Evolutionary conservation across 2,329 filamentous ascomycete species (phyloP).

Genomic region (Scedosporium apiospermum): DNA sequence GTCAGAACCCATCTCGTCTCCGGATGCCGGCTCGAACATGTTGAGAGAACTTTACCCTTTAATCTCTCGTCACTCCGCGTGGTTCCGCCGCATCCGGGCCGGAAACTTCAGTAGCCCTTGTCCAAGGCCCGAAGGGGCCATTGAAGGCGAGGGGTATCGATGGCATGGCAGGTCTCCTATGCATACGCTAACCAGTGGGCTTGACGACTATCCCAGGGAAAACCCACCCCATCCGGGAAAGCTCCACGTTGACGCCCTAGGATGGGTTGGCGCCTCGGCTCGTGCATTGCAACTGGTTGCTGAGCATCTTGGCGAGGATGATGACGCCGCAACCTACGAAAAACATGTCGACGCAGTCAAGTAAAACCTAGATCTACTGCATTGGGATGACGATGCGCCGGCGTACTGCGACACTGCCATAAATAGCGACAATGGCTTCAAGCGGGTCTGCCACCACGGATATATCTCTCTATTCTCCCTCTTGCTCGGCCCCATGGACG

Average conservation of each 20-base stretch:
- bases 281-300: slow-evolving; percentile 76
- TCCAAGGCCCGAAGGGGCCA: slow-evolving; percentile 82
- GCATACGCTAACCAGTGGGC: slow-evolving; percentile 83
- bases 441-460: slow-evolving; percentile 88
- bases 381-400: slow-evolving; percentile 74
- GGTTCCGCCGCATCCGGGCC: slow-evolving; percentile 87
- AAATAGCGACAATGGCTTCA: slow-evolving; percentile 86
- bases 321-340: slow-evolving; percentile 65
- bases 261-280: slow-evolving; percentile 94
- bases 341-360: slow-evolving; percentile 68
- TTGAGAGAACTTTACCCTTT: slow-evolving; percentile 71
- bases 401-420: slow-evolving; percentile 93
- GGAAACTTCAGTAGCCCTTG: slow-evolving; percentile 66
- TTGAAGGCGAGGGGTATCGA: slow-evolving; percentile 85
- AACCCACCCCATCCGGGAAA: slow-evolving; percentile 93
- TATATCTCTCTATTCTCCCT: slow-evolving; percentile 94
- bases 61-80: slow-evolving; percentile 79
- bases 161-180: slow-evolving; percentile 84
- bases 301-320: slow-evolving; percentile 59
- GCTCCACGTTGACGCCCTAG: slow-evolving; percentile 87
- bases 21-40: slow-evolving; percentile 6
- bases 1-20: slow-evolving; percentile 3
- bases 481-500: slow-evolving; percentile 67
- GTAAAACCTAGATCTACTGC: slow-evolving; percentile 81
- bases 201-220: slow-evolving; percentile 92